phyloP scores from a whole-genome alignment of 352 stramenopile genomes.

The Globisporangium middletonii region DNA sequence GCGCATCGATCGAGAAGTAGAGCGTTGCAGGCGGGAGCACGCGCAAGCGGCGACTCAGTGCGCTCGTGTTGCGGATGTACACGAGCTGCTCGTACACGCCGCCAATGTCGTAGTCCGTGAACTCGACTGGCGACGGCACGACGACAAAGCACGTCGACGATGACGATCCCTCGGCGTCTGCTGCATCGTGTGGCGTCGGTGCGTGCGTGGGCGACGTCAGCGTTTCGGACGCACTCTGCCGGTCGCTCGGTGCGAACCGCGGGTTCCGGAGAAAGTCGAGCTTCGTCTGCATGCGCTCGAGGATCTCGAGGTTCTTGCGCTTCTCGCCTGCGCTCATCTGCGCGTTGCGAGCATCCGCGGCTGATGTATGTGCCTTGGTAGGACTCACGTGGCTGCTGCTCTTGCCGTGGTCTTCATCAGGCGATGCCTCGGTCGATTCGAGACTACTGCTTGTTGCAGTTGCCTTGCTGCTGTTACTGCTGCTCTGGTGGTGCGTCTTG shows the following conservation, averaged over 20 bases:
- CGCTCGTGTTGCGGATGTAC: slow-evolving; percentile 54
- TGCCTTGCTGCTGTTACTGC: neutral
- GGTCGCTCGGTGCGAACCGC: slow-evolving; percentile 20
- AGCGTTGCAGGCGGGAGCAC: slow-evolving; percentile 58
- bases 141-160: slow-evolving; percentile 32
- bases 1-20: slow-evolving; percentile 52
- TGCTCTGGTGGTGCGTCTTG: slow-evolving; percentile 18
- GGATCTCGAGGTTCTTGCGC: slow-evolving; percentile 59
- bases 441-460: neutral
- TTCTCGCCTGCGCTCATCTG: slow-evolving; percentile 48
- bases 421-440: neutral
- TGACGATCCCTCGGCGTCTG: neutral
- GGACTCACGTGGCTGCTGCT: neutral
- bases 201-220: neutral
- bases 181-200: neutral
- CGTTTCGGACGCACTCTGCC: neutral
- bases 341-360: neutral
- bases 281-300: slow-evolving; percentile 73
- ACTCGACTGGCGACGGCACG: slow-evolving; percentile 47
- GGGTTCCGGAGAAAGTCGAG: slow-evolving; percentile 72
- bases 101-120: slow-evolving; percentile 64
- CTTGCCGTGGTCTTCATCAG: neutral
- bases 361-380: too few species aligned
- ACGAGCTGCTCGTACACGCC: slow-evolving; percentile 75
- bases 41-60: slow-evolving; percentile 45